Percentiles rank a stretch among this genome's conserved stretches.
These are phyloP conservation scores for Debaryomycetaceae sp. DNA, from an alignment of 1,139 yeast species.

Conservation along the genomic window DNA sequence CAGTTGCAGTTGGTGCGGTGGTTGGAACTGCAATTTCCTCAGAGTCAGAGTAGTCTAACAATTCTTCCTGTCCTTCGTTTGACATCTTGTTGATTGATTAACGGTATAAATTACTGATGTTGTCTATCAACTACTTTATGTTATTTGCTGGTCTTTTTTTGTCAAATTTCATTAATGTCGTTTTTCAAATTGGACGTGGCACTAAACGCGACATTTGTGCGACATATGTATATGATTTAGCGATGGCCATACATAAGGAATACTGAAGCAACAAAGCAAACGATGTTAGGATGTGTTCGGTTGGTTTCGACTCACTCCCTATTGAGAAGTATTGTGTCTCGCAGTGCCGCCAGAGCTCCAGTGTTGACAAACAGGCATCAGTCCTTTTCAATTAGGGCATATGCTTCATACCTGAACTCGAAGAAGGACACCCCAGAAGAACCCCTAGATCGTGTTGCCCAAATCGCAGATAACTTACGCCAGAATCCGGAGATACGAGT, in stretches of 20 bases:
- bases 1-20: conserved; percentile 45
- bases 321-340: background rate
- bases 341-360: background rate
- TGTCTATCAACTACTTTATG: background rate
- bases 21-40: conserved; percentile 88
- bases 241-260: background rate
- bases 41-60: conserved; percentile 96
- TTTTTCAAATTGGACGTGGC: conserved; percentile 1
- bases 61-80: conserved; percentile 98
- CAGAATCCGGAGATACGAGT: conserved; percentile 26
- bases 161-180: conserved; percentile 1
- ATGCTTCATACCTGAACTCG: conserved; percentile 8
- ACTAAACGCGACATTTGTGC: background rate
- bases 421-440: conserved; percentile 6
- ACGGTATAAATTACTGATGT: conserved; percentile 1
- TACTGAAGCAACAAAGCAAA: background rate
- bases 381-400: conserved; percentile 3
- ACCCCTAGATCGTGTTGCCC: conserved; percentile 15
- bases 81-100: conserved; percentile 42
- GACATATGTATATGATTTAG: background rate
- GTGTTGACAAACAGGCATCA: background rate
- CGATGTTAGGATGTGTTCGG: background rate
- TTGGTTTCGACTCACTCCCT: background rate
- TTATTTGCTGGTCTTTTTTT: background rate
- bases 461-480: conserved; percentile 16